Conservation (phyloP, 208 protist species). For the Naegleria fowleri region DNA sequence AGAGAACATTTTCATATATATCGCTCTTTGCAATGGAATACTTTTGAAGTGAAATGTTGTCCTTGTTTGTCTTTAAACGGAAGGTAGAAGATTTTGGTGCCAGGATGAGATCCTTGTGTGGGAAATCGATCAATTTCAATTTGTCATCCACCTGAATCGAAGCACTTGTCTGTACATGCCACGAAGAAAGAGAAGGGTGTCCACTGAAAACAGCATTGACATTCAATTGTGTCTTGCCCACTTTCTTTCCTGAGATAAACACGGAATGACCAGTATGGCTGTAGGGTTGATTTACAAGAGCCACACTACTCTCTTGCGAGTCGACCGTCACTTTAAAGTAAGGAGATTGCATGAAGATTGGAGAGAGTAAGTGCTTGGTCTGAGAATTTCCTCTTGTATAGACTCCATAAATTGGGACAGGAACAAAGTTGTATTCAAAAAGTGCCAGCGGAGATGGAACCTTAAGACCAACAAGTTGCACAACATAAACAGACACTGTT, state of each 20-base stretch:
- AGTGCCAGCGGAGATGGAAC: background rate
- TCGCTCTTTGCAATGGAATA: background rate
- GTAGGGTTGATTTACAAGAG: background rate
- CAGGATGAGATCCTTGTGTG: background rate
- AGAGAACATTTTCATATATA: background rate
- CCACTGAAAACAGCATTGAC: background rate
- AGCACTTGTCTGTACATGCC: background rate
- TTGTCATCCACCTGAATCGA: background rate
- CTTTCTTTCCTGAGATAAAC: background rate
- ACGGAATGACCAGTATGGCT: background rate
- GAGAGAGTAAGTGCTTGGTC: background rate
- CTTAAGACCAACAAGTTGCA: background rate
- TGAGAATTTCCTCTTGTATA: background rate
- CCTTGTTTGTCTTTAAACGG: background rate
- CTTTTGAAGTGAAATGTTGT: background rate
- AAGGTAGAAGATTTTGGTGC: background rate
- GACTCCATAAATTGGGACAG: background rate
- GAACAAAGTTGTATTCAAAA: background rate
- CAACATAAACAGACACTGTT: background rate
- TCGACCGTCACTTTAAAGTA: background rate
- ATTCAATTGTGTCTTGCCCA: background rate
- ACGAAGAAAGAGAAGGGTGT: background rate
- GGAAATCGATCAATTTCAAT: slow-evolving; percentile 1
- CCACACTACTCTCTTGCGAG: background rate
- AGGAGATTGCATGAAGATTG: background rate